phyloP scores from a whole-genome alignment of 768 basidiomycete genomes.

The Serendipita sp. region DNA sequence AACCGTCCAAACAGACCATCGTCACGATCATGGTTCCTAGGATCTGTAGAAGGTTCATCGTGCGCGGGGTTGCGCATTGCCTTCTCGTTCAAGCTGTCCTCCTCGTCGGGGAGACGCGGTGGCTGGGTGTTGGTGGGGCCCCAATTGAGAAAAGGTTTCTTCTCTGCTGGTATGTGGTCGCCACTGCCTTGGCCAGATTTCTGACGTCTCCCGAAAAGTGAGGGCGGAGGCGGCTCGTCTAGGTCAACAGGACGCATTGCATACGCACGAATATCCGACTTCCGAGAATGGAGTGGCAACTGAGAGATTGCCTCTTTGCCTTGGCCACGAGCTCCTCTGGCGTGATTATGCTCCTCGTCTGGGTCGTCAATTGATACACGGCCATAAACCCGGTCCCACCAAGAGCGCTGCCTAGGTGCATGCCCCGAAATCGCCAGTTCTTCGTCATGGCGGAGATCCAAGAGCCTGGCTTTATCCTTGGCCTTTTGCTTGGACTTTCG shows the following conservation, averaged over 20 bases:
- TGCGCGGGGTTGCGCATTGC: no score
- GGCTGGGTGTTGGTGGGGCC: neutral
- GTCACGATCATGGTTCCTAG: neutral
- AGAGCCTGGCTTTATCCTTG: constrained; percentile 7
- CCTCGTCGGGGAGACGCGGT: neutral
- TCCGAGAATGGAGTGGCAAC: constrained; percentile 11
- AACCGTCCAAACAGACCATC: neutral
- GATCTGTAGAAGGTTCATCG: neutral
- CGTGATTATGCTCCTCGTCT: constrained; percentile 14
- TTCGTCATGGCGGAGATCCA: constrained; percentile 12
- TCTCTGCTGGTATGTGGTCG: neutral
- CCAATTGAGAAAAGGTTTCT: neutral
- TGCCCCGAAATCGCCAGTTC: constrained; percentile 12
- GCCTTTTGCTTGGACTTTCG: neutral
- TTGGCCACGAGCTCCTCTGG: constrained; percentile 4
- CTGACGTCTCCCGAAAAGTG: neutral
- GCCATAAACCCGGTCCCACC: constrained; percentile 42
- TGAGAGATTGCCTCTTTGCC: neutral
- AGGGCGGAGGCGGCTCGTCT: constrained; percentile 7
- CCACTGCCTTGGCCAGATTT: neutral
- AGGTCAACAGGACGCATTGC: constrained; percentile 5
- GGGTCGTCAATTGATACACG: constrained; percentile 29
- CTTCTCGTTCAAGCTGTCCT: no score
- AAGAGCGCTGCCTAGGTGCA: constrained; percentile 27
- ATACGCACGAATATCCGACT: constrained; percentile 7